A percentile compares a stretch with the other conserved stretches of the same genome.
Conservation (phyloP, 768 basidiomycete genomes). For the Suillus placidus region DNA sequence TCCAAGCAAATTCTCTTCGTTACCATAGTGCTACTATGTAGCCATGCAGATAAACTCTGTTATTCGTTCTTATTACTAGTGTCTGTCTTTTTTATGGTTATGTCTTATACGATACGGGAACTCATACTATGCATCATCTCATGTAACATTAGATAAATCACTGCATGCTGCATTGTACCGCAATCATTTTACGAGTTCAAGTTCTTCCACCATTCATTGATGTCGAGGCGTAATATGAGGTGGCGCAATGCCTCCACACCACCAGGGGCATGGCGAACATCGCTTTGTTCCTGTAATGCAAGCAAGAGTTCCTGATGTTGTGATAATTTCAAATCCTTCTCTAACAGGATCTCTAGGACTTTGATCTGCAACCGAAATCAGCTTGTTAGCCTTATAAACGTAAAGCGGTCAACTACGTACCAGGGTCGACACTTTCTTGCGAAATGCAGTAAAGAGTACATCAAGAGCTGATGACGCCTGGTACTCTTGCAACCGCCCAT, state of each 20-base stretch:
- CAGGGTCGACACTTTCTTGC: constrained; percentile 55
- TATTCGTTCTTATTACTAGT: constrained; percentile 12
- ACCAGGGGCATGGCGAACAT: constrained; percentile 44
- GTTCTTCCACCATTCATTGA: constrained; percentile 61
- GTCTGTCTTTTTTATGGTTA: constrained; percentile 22
- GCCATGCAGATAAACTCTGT: constrained; percentile 11
- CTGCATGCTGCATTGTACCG: neutral
- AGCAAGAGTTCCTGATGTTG: constrained; percentile 23
- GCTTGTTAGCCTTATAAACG: neutral
- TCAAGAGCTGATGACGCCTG: constrained; percentile 60
- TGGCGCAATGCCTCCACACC: constrained; percentile 58
- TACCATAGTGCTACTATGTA: constrained; percentile 14
- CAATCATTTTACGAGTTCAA: neutral
- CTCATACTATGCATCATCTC: constrained; percentile 1
- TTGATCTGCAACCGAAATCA: constrained; percentile 46
- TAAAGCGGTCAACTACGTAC: constrained; percentile 42
- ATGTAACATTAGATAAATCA: neutral
- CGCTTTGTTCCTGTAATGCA: constrained; percentile 28
- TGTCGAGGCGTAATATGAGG: constrained; percentile 54
- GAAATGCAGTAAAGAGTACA: constrained; percentile 56
- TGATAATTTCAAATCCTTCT: constrained; percentile 44
- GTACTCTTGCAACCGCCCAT: constrained; percentile 61
- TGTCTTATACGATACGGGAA: constrained; percentile 25
- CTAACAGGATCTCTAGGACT: constrained; percentile 56
- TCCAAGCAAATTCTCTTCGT: constrained; percentile 3